A percentile compares a stretch with the other conserved stretches of the same genome.
Evolutionary conservation across 352 stramenopile species (phyloP).

Genomic region (Salisapilia sapeloensis): DNA sequence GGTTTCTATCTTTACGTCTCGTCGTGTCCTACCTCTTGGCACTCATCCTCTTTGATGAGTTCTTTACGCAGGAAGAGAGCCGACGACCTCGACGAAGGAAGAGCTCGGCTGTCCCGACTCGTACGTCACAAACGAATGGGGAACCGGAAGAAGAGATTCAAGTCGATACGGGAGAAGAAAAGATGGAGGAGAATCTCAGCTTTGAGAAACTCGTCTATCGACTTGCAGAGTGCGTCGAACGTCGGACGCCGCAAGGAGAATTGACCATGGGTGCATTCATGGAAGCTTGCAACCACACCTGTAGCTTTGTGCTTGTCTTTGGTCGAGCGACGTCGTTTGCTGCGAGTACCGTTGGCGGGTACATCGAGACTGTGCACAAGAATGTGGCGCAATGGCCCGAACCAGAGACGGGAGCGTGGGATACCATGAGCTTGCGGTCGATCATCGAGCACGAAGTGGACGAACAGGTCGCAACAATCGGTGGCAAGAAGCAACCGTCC

Average conservation of each 20-base stretch:
- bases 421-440: slow-evolving; percentile 26
- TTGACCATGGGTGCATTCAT: slow-evolving; percentile 36
- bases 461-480: slow-evolving; percentile 28
- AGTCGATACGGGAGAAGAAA: slow-evolving; percentile 29
- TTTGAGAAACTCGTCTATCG: slow-evolving; percentile 29
- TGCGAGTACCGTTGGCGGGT: slow-evolving; percentile 48
- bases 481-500: slow-evolving; percentile 74
- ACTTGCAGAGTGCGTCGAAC: slow-evolving; percentile 16
- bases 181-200: slow-evolving; percentile 14
- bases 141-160: slow-evolving; percentile 37
- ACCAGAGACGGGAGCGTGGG: slow-evolving; percentile 15
- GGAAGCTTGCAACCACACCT: slow-evolving; percentile 34
- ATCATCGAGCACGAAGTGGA: slow-evolving; percentile 52
- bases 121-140: slow-evolving; percentile 1
- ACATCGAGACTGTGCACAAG: slow-evolving; percentile 48
- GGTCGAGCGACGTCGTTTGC: slow-evolving; percentile 67
- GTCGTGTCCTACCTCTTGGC: slow-evolving; percentile 25
- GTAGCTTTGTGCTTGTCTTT: slow-evolving; percentile 57
- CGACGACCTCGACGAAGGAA: neutral
- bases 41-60: slow-evolving; percentile 32
- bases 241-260: slow-evolving; percentile 12
- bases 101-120: slow-evolving; percentile 7
- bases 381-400: slow-evolving; percentile 34
- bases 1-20: slow-evolving; percentile 27
- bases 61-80: slow-evolving; percentile 6